Evolutionary conservation across 2,329 filamentous ascomycete species (phyloP), one percentile per base, ranked within the genome.

Genomic region (Monosporascus sp.): DNA sequence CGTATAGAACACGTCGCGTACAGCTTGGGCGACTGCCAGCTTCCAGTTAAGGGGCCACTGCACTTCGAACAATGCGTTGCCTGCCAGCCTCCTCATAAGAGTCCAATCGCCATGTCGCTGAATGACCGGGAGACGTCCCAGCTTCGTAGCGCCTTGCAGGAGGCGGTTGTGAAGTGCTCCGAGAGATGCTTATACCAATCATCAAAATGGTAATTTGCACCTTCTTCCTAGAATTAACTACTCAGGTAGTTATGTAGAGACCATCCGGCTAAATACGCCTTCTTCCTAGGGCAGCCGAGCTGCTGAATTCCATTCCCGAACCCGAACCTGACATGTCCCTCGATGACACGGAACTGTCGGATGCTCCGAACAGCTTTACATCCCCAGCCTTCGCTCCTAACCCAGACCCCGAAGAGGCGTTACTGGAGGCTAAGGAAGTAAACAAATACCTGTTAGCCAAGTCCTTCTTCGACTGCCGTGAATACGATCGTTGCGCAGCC

Each of bases 141-240:
- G 66, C 77, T 95, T 56, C 84, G 87, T 65, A 80, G 79, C 38
- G 84, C 89, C 37, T 79, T 97, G 44, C 90, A 96, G 69, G 87
- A 91, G 65, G 91, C 93, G 31, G 87, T 94, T 3, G 80, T 94
- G 24, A 91, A 91, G 68, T 97, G 92, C 74, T 96, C 91, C 1
- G 94, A 99, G 69, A 80, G 94, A 69, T 96, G 94, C 70, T 81
- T 99, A 14, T 97, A 97, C 67, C 92, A 97, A 65, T 94, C 93
- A 7, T 87, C 94, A 28, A 97, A 97, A 84, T 99, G 94, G 94
- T 96, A 69, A 53, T 64, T 48, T 48, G 3, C 8, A 22, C 26
- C 38, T 31, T 22, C 37, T 44, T 20, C n/a, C 37, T 26, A 2
- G 3, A 6, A 6, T 22, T 22, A 6, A 20, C 24, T 40, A 22